phyloP scores from a whole-genome alignment of 2,329 filamentous ascomycete species.

The Onygenales sp. region DNA sequence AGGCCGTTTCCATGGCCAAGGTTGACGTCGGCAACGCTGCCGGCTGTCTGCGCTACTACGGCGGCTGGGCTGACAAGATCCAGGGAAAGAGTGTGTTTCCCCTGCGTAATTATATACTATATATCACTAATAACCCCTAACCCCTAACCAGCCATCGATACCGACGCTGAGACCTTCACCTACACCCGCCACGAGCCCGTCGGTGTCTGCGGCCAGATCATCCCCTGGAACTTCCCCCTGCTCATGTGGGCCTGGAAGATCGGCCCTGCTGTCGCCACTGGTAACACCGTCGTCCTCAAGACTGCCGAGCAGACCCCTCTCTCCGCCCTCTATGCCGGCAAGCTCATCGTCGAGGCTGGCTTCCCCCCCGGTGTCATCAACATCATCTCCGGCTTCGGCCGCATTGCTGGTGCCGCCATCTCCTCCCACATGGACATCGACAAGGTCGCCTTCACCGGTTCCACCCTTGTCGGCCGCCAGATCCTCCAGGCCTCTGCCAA shows the following conservation, averaged over 20 bases:
- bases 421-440: constrained; percentile 54
- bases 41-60: constrained; percentile 75
- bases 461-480: constrained; percentile 49
- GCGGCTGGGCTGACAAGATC: constrained; percentile 92
- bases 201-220: constrained; percentile 80
- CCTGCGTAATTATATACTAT: too few relatives aligned
- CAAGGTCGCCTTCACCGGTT: constrained; percentile 56
- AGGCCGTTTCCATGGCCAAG: constrained; percentile 41
- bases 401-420: constrained; percentile 62
- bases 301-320: constrained; percentile 59
- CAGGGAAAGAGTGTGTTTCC: constrained; percentile 51
- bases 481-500: constrained; percentile 54
- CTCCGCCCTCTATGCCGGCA: constrained; percentile 51
- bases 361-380: constrained; percentile 55
- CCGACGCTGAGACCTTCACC: constrained; percentile 68
- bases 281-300: constrained; percentile 56
- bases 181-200: constrained; percentile 73
- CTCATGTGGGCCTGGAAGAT: constrained; percentile 85
- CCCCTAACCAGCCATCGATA: constrained; percentile 54
- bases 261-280: constrained; percentile 56
- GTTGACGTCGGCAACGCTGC: constrained; percentile 62
- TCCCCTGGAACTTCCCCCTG: constrained; percentile 83
- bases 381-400: constrained; percentile 65
- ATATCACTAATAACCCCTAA: too few relatives aligned
- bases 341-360: constrained; percentile 49